Conservation (phyloP, 2,329 filamentous ascomycete genomes). For the Bipolaris sorokiniana region DNA sequence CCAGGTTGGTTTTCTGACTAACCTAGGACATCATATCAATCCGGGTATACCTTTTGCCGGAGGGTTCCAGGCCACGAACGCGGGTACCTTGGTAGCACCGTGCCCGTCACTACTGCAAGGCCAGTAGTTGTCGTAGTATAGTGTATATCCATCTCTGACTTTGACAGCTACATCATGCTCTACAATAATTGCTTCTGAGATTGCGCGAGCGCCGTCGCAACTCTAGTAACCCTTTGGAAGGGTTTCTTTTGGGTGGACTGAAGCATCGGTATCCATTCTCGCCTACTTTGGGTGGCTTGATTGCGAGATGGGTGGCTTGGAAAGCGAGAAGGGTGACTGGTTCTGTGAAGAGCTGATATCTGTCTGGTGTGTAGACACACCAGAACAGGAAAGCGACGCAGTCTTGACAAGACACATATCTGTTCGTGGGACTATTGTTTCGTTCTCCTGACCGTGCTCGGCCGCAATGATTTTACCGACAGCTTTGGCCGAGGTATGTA, state of each 20-base stretch:
- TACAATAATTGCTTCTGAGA: conserved; percentile 12
- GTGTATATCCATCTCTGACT: conserved; percentile 14
- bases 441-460: conserved; percentile 8
- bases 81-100: conserved; percentile 45
- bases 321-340: conserved; percentile 12
- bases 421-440: background rate
- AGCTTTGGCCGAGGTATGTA: background rate
- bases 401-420: conserved; percentile 3
- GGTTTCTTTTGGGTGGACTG: conserved; percentile 15
- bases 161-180: conserved; percentile 18
- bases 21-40: conserved; percentile 15
- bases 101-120: conserved; percentile 24
- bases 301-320: conserved; percentile 14
- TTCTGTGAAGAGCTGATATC: background rate
- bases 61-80: conserved; percentile 52
- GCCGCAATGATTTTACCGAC: conserved; percentile 5
- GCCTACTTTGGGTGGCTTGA: conserved; percentile 15
- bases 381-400: background rate
- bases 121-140: conserved; percentile 20
- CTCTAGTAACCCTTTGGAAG: conserved; percentile 13
- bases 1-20: background rate
- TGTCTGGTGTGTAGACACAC: background rate
- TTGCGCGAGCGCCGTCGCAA: conserved; percentile 6
- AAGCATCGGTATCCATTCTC: conserved; percentile 19
- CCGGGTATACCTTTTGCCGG: conserved; percentile 47